Evolutionary conservation across 805 yeast genomes (phyloP).

Genomic region (Cyberlindnera galapagoensis): DNA sequence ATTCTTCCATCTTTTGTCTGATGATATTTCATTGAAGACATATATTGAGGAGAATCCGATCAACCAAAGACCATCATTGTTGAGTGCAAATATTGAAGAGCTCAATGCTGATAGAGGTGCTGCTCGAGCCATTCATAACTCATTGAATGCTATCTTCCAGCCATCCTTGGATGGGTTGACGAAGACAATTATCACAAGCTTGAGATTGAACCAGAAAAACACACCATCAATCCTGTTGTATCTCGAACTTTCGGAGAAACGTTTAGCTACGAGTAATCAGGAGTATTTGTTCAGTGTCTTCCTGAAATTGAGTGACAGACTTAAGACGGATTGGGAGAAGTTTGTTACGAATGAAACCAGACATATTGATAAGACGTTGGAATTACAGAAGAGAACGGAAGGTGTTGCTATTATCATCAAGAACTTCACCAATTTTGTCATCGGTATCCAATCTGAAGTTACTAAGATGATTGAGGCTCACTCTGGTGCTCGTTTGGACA

Average conservation of each 20-base stretch:
- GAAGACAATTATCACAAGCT: slow-evolving; percentile 26
- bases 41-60: slow-evolving; percentile 27
- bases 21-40: slow-evolving; percentile 26
- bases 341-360: slow-evolving; percentile 49
- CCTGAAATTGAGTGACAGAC: slow-evolving; percentile 44
- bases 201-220: slow-evolving; percentile 34
- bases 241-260: slow-evolving; percentile 33
- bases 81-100: slow-evolving; percentile 29
- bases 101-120: slow-evolving; percentile 40
- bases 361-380: slow-evolving; percentile 32
- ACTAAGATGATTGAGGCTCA: slow-evolving; percentile 9
- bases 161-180: slow-evolving; percentile 25
- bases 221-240: slow-evolving; percentile 36
- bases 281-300: slow-evolving; percentile 53
- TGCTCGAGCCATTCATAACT: slow-evolving; percentile 39
- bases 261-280: slow-evolving; percentile 46
- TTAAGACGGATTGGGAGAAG: slow-evolving; percentile 50
- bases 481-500: slow-evolving; percentile 2
- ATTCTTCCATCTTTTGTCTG: slow-evolving; percentile 35
- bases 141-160: slow-evolving; percentile 42
- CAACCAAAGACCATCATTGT: slow-evolving; percentile 24
- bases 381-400: slow-evolving; percentile 30
- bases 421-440: slow-evolving; percentile 41
- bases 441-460: slow-evolving; percentile 29
- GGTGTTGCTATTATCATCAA: slow-evolving; percentile 39